Evolutionary conservation across 2,329 filamentous ascomycete species (phyloP).

Genomic region (Venturia asperata): DNA sequence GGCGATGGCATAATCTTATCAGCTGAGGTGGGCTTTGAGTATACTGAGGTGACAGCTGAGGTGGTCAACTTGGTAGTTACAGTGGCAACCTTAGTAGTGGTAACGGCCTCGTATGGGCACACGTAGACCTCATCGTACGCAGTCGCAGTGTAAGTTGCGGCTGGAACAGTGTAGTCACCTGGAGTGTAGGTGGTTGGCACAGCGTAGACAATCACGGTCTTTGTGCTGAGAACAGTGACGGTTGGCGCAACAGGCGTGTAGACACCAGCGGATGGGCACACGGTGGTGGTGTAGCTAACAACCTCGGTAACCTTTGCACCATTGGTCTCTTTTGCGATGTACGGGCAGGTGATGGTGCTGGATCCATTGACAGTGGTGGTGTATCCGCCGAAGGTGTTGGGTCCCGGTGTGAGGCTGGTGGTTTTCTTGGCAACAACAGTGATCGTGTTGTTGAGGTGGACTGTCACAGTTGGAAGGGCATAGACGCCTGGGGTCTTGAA

Average conservation of each 20-base stretch:
- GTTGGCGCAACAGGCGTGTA: slow-evolving; percentile 63
- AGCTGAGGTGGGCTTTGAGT: slow-evolving; percentile 9
- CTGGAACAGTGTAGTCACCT: slow-evolving; percentile 56
- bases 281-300: slow-evolving; percentile 62
- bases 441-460: slow-evolving; percentile 59
- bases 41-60: neutral
- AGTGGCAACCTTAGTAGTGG: slow-evolving; percentile 18
- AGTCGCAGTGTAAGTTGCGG: slow-evolving; percentile 60
- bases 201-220: slow-evolving; percentile 35
- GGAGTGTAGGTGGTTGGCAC: slow-evolving; percentile 40
- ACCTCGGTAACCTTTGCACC: slow-evolving; percentile 56
- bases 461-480: slow-evolving; percentile 66
- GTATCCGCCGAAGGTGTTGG: slow-evolving; percentile 63
- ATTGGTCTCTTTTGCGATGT: slow-evolving; percentile 56
- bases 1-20: slow-evolving; percentile 7
- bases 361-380: slow-evolving; percentile 60
- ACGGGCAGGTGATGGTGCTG: slow-evolving; percentile 64
- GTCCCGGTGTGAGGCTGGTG: slow-evolving; percentile 56
- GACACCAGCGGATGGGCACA: slow-evolving; percentile 65
- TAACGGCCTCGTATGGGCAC: slow-evolving; percentile 53
- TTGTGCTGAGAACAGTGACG: slow-evolving; percentile 51
- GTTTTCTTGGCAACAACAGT: slow-evolving; percentile 59
- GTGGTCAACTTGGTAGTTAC: slow-evolving; percentile 21
- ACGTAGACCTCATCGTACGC: slow-evolving; percentile 61
- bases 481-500: slow-evolving; percentile 64